Evolutionary conservation across 1,139 yeast species (phyloP).

Genomic region (Kodamaea suecica): DNA sequence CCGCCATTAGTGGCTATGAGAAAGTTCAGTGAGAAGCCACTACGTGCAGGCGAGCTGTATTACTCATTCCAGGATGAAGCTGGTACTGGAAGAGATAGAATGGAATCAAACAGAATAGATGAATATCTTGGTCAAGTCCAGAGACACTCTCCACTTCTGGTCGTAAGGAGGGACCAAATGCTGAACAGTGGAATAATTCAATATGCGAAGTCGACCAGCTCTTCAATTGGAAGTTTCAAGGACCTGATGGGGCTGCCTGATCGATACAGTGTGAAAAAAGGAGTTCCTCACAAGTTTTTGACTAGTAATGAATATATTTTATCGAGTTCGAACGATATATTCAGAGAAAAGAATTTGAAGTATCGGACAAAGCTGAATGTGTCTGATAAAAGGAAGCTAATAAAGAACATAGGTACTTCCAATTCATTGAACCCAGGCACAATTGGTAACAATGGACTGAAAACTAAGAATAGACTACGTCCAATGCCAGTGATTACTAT

Average conservation of each 20-base stretch:
- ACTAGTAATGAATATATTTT: constrained; percentile 6
- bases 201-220: constrained; percentile 22
- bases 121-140: constrained; percentile 7
- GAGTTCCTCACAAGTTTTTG: constrained; percentile 3
- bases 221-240: constrained; percentile 30
- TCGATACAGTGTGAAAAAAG: constrained; percentile 8
- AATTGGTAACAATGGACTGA: constrained; percentile 15
- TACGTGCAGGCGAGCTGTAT: not conserved
- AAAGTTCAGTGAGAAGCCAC: constrained; percentile 10
- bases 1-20: constrained; percentile 24
- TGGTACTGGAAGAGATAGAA: not conserved
- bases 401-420: not conserved
- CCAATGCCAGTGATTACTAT: constrained; percentile 45
- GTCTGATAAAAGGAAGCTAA: constrained; percentile 1
- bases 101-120: not conserved
- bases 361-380: constrained; percentile 3
- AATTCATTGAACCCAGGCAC: constrained; percentile 10
- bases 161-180: constrained; percentile 19
- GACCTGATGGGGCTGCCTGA: constrained; percentile 14
- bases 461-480: constrained; percentile 15
- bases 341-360: constrained; percentile 3
- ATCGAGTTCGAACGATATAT: constrained; percentile 3
- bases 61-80: not conserved
- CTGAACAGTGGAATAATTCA: constrained; percentile 7
- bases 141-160: constrained; percentile 23